Base-by-base conservation (phyloP, 495 filamentous ascomycete species). In the Melanomma pulvis-pyrius region DNA sequence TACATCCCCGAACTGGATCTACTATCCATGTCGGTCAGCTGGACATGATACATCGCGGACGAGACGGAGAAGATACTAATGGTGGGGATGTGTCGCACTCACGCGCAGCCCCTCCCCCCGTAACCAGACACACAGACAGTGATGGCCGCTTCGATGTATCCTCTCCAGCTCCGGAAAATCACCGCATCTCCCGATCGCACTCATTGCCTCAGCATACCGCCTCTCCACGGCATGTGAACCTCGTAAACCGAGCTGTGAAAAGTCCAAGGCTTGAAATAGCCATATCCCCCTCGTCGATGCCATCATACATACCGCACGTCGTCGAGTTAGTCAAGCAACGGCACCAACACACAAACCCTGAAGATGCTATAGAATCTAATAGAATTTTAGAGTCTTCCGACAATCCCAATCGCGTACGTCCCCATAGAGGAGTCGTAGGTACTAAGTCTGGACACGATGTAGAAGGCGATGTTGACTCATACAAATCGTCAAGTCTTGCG, bases 1-100 rank as follows among this genome's bases (percentile, higher is more conserved):
- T 25, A 39, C 52, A 24, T 28, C 39, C 25, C 44, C 61, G 57
- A 67, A 61, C 25, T 56, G 49, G 50, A 34, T 65, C 58, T 28
- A 26, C 66, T 59, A 56, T 67, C 44, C 29, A 60, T 30, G 49
- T 48, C 22, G 61, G 66, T 69, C 65, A 72, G 62, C 66, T 67
- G 48, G 59, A 59, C 58, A 17, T 59, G 1, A 47, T 46, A 29
- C 32, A 24, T 22, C 21, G 15, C 30, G 30, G 30, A 32, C 26
- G 22, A 41, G 29, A 63, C 12, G 53, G 25, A 24, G 28, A 8
- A 22, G 30, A 30, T 22, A 63, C 24, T 50, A 21, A 59, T 29
- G 46, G 28, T 24, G 51, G 51, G 53, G 21, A 63, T 30, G 29
- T 47, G 53, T 59, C 47, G 48, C 52, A 52, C 44, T 63, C 59